Conservation (phyloP, 768 basidiomycete species). For the Boletus fagicola region DNA sequence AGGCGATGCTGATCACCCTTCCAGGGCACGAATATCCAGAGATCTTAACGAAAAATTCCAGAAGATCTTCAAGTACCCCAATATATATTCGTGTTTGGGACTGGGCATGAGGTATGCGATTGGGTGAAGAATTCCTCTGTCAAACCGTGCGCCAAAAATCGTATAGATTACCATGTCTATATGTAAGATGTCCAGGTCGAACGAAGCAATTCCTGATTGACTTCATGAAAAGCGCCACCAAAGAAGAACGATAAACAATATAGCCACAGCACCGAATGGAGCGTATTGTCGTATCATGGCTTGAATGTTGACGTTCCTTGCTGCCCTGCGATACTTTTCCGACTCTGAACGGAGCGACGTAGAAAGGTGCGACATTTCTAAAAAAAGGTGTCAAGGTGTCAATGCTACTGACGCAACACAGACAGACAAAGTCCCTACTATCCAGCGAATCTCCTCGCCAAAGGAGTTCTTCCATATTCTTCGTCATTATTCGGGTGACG, state of each 20-base stretch:
- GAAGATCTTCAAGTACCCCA: background rate
- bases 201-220: conserved; percentile 8
- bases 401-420: background rate
- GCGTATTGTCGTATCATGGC: conserved; percentile 96
- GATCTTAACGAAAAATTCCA: background rate
- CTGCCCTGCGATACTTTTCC: conserved; percentile 95
- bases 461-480: conserved; percentile 99
- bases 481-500: conserved; percentile 99
- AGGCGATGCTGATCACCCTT: background rate
- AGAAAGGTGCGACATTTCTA: conserved; percentile 96
- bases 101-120: background rate
- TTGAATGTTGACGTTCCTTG: conserved; percentile 89
- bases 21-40: background rate
- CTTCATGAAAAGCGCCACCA: conserved; percentile 75
- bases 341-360: conserved; percentile 93
- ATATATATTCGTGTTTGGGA: background rate
- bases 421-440: conserved; percentile 50
- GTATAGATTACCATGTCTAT: conserved; percentile 30
- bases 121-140: background rate
- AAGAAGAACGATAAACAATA: conserved; percentile 74
- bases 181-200: conserved; percentile 24
- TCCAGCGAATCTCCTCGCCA: conserved; percentile 99
- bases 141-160: conserved; percentile 7
- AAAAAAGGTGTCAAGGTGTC: background rate
- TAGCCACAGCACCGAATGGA: conserved; percentile 77